Conservation (phyloP, 176 grass and related monocot species). For the barley (Hordeum vulgare) region MorexV3_pseudomolecules_assembly NC_058520.1:253638794-253639293, state of each 20-base stretch:
- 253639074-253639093: neutral
- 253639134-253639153: too few species aligned
- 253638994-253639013: neutral
- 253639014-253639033: neutral
- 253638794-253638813: neutral
- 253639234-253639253: neutral
- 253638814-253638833: slow-evolving; percentile 2
- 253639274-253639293: neutral
- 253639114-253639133: neutral
- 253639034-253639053: neutral
- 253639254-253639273: neutral
- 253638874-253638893: slow-evolving; percentile 60
- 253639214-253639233: too few species aligned
- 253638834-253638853: slow-evolving; percentile 65
- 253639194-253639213: too few species aligned
- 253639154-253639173: too few species aligned
- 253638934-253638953: slow-evolving; percentile 46
- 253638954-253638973: slow-evolving; percentile 6
- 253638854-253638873: slow-evolving; percentile 41
- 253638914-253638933: slow-evolving; percentile 34
- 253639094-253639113: neutral
- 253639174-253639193: too few species aligned
- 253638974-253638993: neutral
- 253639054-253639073: neutral
- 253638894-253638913: slow-evolving; percentile 50